Conservation (phyloP, 2,329 filamentous ascomycete species). For the Stagonosporopsis vannaccii region DNA sequence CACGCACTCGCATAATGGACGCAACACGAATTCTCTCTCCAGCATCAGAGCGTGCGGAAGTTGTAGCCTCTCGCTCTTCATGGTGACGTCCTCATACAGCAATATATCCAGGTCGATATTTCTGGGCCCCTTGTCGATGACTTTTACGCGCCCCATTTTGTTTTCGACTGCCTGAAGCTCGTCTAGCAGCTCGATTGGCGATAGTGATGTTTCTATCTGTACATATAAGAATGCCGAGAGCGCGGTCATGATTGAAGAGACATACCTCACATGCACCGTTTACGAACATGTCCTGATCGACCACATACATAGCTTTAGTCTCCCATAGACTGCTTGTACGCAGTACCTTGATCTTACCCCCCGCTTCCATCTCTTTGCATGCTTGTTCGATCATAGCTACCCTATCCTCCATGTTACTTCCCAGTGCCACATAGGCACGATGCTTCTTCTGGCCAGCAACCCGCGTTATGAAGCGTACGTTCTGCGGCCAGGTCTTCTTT, state of each 20-base stretch:
- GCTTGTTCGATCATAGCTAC: constrained; percentile 85
- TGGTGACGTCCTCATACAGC: constrained; percentile 72
- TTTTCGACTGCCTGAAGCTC: constrained; percentile 84
- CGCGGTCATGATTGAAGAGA: neutral
- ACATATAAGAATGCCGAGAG: constrained; percentile 9
- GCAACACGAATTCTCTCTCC: constrained; percentile 92
- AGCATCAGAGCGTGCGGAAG: constrained; percentile 85
- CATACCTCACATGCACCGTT: constrained; percentile 92
- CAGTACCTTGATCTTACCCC: constrained; percentile 73
- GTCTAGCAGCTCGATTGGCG: constrained; percentile 78
- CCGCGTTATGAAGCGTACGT: constrained; percentile 21
- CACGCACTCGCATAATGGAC: constrained; percentile 79
- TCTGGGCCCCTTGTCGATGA: constrained; percentile 90
- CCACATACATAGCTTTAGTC: constrained; percentile 95
- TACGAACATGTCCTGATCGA: constrained; percentile 85
- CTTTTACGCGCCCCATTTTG: constrained; percentile 77
- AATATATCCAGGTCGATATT: constrained; percentile 96
- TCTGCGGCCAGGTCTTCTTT: neutral
- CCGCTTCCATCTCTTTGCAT: constrained; percentile 74
- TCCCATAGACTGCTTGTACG: constrained; percentile 91
- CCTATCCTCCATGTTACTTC: constrained; percentile 90
- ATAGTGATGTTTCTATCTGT: constrained; percentile 80
- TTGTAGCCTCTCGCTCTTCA: constrained; percentile 76
- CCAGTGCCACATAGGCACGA: constrained; percentile 81
- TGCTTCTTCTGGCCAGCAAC: constrained; percentile 33